Evolutionary conservation across 495 filamentous ascomycete genomes (phyloP).

Genomic region (Penicillium goetzii): DNA sequence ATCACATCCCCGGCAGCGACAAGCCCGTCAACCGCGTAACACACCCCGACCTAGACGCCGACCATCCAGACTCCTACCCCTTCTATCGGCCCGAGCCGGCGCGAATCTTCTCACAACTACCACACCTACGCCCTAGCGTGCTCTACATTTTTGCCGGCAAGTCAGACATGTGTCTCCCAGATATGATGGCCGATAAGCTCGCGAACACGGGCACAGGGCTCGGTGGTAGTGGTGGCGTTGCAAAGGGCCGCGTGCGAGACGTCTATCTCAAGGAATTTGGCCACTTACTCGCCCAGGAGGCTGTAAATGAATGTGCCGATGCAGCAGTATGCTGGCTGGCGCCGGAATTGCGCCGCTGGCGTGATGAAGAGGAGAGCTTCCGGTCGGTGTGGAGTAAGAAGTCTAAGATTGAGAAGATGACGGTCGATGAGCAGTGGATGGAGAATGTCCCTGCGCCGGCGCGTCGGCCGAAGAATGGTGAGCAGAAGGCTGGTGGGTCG

Average conservation of each 20-base stretch:
- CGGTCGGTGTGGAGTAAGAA: conserved; percentile 55
- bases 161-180: conserved; percentile 63
- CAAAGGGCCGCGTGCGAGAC: conserved; percentile 68
- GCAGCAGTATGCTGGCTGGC: conserved; percentile 65
- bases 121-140: conserved; percentile 72
- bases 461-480: conserved; percentile 39
- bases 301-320: conserved; percentile 64
- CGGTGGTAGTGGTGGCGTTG: conserved; percentile 54
- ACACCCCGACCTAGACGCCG: conserved; percentile 51
- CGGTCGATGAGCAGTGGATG: conserved; percentile 60
- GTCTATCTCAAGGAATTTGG: conserved; percentile 69
- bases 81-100: conserved; percentile 79
- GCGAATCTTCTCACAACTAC: conserved; percentile 64
- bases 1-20: conserved; percentile 38
- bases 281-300: conserved; percentile 86
- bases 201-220: conserved; percentile 49
- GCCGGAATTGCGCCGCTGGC: conserved; percentile 65
- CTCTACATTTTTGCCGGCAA: conserved; percentile 78
- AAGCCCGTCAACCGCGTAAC: conserved; percentile 46
- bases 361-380: conserved; percentile 63
- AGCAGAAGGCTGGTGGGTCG: conserved; percentile 24
- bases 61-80: conserved; percentile 48
- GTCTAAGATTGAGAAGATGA: conserved; percentile 57
- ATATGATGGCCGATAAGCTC: conserved; percentile 50
- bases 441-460: conserved; percentile 51